Conservation (phyloP, 495 filamentous ascomycete species). For the Aspergillus bertholletiae region DNA sequence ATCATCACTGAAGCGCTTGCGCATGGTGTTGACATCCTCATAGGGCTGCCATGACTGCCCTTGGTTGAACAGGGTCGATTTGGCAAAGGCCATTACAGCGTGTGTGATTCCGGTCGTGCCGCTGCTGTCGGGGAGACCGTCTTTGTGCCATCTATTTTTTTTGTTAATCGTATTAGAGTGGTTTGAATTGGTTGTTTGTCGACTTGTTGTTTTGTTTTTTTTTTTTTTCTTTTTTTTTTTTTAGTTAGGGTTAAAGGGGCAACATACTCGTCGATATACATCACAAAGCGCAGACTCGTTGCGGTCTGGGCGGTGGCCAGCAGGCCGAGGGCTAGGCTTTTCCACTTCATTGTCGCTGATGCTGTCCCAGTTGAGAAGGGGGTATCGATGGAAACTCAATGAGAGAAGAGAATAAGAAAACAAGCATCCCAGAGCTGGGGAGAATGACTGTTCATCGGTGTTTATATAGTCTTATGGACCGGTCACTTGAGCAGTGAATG, state of each 20-base stretch:
- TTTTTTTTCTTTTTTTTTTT: too few species aligned
- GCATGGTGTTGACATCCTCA: conserved; percentile 52
- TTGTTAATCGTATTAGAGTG: neutral
- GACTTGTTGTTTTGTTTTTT: too few species aligned
- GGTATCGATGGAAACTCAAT: too few species aligned
- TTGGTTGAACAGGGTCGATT: conserved; percentile 56
- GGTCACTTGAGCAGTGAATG: conserved; percentile 16
- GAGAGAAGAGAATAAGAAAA: too few species aligned
- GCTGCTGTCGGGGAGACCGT: conserved; percentile 22
- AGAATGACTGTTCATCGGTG: too few species aligned
- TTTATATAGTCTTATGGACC: too few species aligned
- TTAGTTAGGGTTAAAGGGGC: too few species aligned
- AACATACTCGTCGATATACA: conserved; percentile 41
- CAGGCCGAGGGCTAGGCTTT: too few species aligned
- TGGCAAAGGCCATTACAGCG: conserved; percentile 68
- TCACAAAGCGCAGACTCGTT: conserved; percentile 28
- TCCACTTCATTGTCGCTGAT: too few species aligned
- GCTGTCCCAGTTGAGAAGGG: too few species aligned
- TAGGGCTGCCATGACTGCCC: conserved; percentile 52
- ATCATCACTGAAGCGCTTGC: conserved; percentile 52
- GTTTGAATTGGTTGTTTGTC: too few species aligned
- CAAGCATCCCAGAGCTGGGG: too few species aligned
- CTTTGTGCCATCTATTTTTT: conserved; percentile 26
- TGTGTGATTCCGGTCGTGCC: conserved; percentile 40
- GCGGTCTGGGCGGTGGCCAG: conserved; percentile 3